phyloP scores from a whole-genome alignment of 2,329 filamentous ascomycete species.

The Coleophoma crateriformis region DNA sequence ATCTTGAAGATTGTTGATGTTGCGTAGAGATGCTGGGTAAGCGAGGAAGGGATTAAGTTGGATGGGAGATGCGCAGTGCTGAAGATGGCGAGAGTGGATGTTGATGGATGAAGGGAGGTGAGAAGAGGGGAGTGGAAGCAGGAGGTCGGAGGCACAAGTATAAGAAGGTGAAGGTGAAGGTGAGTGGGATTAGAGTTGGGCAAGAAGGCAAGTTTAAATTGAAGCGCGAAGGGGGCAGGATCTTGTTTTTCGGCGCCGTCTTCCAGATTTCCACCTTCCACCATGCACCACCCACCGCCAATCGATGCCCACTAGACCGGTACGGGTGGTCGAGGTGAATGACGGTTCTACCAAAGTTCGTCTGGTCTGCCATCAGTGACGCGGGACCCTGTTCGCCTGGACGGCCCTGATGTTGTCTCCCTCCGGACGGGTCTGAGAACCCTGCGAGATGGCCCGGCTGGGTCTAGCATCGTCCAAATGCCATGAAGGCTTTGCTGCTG shows the following conservation, averaged over 20 bases:
- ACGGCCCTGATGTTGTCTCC: too few species aligned
- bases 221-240: background rate
- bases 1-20: conserved; percentile 16
- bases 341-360: too few species aligned
- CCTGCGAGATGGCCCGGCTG: too few species aligned
- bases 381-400: too few species aligned
- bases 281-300: background rate
- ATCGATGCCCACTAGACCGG: too few species aligned
- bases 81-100: background rate
- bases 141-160: conserved; percentile 1
- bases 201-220: background rate
- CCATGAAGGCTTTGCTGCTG: too few species aligned
- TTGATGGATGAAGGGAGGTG: background rate
- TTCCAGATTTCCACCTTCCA: background rate
- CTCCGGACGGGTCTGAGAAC: too few species aligned
- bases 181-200: background rate
- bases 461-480: too few species aligned
- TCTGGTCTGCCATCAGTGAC: too few species aligned
- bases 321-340: too few species aligned
- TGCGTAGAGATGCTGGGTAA: conserved; percentile 1
- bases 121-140: conserved; percentile 2
- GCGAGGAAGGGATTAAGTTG: background rate
- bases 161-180: background rate
- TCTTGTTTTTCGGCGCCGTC: background rate
- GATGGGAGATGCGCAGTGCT: too few species aligned